Conservation (phyloP, 2,329 filamentous ascomycete species). For the Fusarium miscanthi region DNA sequence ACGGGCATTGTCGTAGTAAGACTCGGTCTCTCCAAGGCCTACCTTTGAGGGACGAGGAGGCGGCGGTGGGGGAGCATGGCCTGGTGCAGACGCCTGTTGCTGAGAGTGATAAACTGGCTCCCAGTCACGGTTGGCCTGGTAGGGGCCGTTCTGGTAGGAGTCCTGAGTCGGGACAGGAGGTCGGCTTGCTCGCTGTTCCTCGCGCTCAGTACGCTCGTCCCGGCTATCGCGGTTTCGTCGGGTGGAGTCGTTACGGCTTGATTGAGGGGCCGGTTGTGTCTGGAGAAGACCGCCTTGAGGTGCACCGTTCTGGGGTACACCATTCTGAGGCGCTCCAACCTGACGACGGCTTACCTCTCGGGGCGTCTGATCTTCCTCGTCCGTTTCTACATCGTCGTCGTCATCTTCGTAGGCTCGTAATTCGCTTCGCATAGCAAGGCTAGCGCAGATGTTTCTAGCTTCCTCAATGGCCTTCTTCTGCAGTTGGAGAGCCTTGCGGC, state of each 20-base stretch:
- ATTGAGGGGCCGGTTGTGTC: conserved; percentile 22
- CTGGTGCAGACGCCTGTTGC: conserved; percentile 30
- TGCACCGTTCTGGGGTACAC: conserved; percentile 23
- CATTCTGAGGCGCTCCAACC: conserved; percentile 31
- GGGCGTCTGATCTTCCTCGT: conserved; percentile 46
- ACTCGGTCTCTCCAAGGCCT: conserved; percentile 50
- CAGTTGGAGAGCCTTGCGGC: conserved; percentile 58
- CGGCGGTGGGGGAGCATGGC: conserved; percentile 49
- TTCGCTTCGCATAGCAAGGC: conserved; percentile 64
- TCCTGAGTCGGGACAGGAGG: conserved; percentile 38
- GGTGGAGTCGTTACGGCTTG: conserved; percentile 34
- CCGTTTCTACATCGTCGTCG: conserved; percentile 47
- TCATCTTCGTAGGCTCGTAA: conserved; percentile 56
- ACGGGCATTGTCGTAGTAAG: conserved; percentile 46
- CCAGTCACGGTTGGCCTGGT: conserved; percentile 46
- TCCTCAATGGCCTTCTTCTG: conserved; percentile 64
- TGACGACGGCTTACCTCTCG: conserved; percentile 31
- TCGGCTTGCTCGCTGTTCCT: conserved; percentile 37
- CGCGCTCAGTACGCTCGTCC: conserved; percentile 35
- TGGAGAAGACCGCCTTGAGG: conserved; percentile 31
- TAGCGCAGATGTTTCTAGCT: conserved; percentile 61
- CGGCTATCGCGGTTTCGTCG: conserved; percentile 41
- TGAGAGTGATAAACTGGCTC: conserved; percentile 44
- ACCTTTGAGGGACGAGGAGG: conserved; percentile 54
- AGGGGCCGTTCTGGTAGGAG: conserved; percentile 32